Evolutionary conservation across 176 grass and related monocot species (phyloP), one percentile per base, ranked within the genome.

Genomic region (Elaeis guineensis): DNA sequence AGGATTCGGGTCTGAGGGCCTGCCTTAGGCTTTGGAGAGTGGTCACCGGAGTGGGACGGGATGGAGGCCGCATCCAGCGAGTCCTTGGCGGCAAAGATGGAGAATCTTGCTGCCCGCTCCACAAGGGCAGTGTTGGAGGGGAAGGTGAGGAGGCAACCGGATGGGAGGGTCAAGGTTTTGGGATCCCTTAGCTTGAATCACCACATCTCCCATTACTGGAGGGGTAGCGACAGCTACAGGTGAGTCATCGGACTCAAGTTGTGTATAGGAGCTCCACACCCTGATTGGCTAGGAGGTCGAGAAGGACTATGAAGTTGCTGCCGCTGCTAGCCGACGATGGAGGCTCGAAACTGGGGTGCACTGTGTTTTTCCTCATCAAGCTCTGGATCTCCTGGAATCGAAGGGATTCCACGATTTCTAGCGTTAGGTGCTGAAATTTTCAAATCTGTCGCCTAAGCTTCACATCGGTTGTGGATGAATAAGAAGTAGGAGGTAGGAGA

Each of bases 241-340:
- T 26, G n/a, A 26, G 26, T 32, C 51, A 0, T 25, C 52, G 26
- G 52, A 14, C 1, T 18, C 18, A 0, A 26, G 52, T n/a, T n/a
- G 17, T 67, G 65, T 67, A 52, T n/a, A 67, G 65, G 52, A 67
- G 65, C 65, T 67, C 52, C 12, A 67, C 65, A 26, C 52, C 65
- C 26, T 67, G 65, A 52, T 67, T 54, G 65, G 52, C 51, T n/a
- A 52, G 51, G n/a, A 67, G 65, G 1, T 52, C 65, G 25, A 67
- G 65, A 23, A 67, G 65, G 49, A 52, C 65, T 4, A 52, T 67
- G 51, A 67, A 67, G 3, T 52, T 55, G 25, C 52, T 55, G 18
- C 19, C 25, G 51, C 65, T 26, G 17, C n/a, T 25, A 4, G 25
- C 52, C n/a, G n/a, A n/a, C 11, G 65, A 14, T 3, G 65, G 25